Evolutionary conservation across 2,329 filamentous ascomycete genomes (phyloP), one percentile per base, ranked within the genome.

Genomic region (Amauroascus niger): DNA sequence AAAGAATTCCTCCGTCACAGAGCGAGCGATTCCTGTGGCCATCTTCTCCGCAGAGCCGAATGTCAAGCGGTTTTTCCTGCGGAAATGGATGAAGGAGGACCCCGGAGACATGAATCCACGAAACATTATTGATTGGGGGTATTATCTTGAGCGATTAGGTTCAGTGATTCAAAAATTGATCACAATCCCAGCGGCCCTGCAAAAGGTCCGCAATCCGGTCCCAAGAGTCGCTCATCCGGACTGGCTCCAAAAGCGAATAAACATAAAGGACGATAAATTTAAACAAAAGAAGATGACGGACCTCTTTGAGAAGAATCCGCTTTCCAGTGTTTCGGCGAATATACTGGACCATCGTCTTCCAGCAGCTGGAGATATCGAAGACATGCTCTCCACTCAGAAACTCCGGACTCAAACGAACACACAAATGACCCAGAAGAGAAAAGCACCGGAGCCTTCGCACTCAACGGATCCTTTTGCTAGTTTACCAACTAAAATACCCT

Each of bases 261-360:
- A 93, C 61, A 84, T 86, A 68, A 97, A 96, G 69, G 93, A 98
- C 54, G 93, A 99, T 72, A 90, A 86, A 67, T 85, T 97, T 77
- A 95, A 98, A 75, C 93, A 99, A 72, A 95, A 90, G 74, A 98
- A 98, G 73, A 86, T 99, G 76, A 98, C 91, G 0, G 93, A 97
- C 64, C 75, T 95, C 62, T 95, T 98, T 65, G 76, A 70, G 16
- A 75, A 74, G 59, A 66, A 64, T 77, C 86, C 88, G 0, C 69
- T 95, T 22, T 80, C 82, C 11, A 87, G 91, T 60, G 33, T 88
- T 33, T 76, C 73, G 77, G 80, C 65, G 72, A 94, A 79, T 67
- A 72, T 78, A 18, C 66, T 82, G 44, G 74, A 77, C 47, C 78
- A 79, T 77, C 68, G 81, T 69, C 61, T 79, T 67, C 64, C 74